Evolutionary conservation across 192 early-diverging fungal genomes (phyloP), one percentile per base, ranked within the genome.

Genomic region (Coemansia sp.): DNA sequence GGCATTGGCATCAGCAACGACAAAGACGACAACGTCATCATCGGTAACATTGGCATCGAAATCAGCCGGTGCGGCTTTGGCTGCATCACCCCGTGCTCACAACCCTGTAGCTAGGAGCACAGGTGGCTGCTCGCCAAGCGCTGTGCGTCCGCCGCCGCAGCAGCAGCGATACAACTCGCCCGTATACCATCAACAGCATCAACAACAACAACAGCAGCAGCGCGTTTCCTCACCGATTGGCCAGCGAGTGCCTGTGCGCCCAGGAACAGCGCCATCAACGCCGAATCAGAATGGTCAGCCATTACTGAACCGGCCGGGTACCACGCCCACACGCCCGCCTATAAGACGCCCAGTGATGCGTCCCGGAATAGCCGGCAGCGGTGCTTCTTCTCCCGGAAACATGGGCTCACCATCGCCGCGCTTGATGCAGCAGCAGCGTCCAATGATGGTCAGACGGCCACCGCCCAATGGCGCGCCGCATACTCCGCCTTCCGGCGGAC

Each of bases 121-220:
- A 2, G 42, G 5, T 11, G 16, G 5, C 3, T 16, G 10, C 10
- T 52, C 51, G 18, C 51, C 51, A 52, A 22, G 51, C 51, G 58
- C 17, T 10, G 42, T 31, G 25, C 60, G 28, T n/a, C 29, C 48
- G 30, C 60, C 20, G 14, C 40, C 22, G 31, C 7, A 8, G 7
- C 56, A n/a, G 17, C 38, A 31, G 42, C 11, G 42, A 7, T 45
- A 45, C 42, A 14, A 14, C 42, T 45, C 45, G 4, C 38, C 28
- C 6, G 29, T 29, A n/a, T n/a, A n/a, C 17, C 49, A 51, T 34
- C 63, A 49, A 14, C 52, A 20, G 32, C 30, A 36, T 12, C 61
- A 63, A 30, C 56, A 60, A 57, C 56, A 60, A 25, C 31, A 25
- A 18, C 65, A 50, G 48, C 58, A 45, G 50, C 59, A 55, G 52